phyloP scores from a whole-genome alignment of 192 early-diverging fungal species.

The Spinellus fusiger region DNA sequence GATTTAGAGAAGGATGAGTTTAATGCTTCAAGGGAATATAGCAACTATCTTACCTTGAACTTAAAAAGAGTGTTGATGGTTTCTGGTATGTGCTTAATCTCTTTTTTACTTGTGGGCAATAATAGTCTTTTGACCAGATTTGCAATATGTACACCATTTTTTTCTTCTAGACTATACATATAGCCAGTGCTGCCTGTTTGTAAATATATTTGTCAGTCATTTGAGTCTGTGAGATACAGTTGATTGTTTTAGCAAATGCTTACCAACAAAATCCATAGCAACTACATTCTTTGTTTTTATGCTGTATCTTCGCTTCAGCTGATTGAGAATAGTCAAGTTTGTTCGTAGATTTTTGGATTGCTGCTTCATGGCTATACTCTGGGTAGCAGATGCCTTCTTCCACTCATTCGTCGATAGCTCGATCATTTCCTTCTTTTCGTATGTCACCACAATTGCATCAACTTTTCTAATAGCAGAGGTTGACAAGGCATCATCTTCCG shows the following conservation, averaged over 20 bases:
- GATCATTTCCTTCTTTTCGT: not conserved
- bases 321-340: not conserved
- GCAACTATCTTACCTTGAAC: slow-evolving; percentile 1
- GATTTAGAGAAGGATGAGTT: not conserved
- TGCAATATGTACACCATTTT: not conserved
- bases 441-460: not conserved
- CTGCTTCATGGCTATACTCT: not conserved
- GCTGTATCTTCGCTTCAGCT: slow-evolving; percentile 1
- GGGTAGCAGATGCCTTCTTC: slow-evolving; percentile 3
- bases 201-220: too few relatives aligned
- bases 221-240: not conserved
- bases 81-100: not conserved
- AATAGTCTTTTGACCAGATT: not conserved
- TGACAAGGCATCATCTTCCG: not conserved
- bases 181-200: not conserved
- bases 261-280: slow-evolving; percentile 1
- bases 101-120: not conserved
- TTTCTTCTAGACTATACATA: not conserved
- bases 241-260: slow-evolving; percentile 1
- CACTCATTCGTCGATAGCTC: slow-evolving; percentile 6
- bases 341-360: slow-evolving; percentile 1
- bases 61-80: not conserved
- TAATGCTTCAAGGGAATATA: not conserved
- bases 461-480: not conserved
- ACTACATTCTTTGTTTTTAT: not conserved